Base-by-base conservation (phyloP, 495 filamentous ascomycete genomes). In the Hypoxylon intermedium region DNA sequence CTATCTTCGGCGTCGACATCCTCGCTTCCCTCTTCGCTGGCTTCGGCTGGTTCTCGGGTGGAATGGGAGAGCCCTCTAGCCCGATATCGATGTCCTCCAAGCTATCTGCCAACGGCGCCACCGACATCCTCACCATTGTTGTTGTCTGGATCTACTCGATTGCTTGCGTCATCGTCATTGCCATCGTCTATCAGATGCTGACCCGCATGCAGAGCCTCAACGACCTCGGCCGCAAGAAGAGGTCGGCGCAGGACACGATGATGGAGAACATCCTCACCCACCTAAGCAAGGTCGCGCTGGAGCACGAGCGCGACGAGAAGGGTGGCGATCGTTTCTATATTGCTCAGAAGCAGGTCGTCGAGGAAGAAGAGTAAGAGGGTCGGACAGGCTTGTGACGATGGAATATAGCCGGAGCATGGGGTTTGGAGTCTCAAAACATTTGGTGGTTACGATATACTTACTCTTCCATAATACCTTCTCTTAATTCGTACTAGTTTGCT, bases 241-340 rank as follows among this genome's bases (percentile, higher is more conserved):
- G 89, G 71, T 86, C 80, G 72, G 80, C 79, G 63, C 82, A 83
- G 63, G 88, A 92, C 73, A 89, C 87, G 69, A 79, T 86, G 71
- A 87, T 91, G 75, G 89, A 92, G 86, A 91, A 92, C 78, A 86
- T 90, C 75, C 81, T 92, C 69, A 82, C 79, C 36, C 86, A 88
- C 72, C 77, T 92, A 40, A 84, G 83, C 79, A 90, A 91, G 80
- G 80, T 91, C 43, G 86, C 89, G 48, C 74, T 91, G 52, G 85
- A 88, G 74, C 87, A 89, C 73, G 87, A 89, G 76, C 76, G 61
- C 41, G 79, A 80, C 52, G 72, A 82, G 53, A 85, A 85, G 69
- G 63, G 57, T 24, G 79, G 77, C 43, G 75, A 77, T 63, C 78
- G 85, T 46, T 91, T 82, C 76, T 78, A 82, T 66, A 69, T 92